Evolutionary conservation across 768 basidiomycete species (phyloP).

Genomic region (Pleurotus giganteus): DNA sequence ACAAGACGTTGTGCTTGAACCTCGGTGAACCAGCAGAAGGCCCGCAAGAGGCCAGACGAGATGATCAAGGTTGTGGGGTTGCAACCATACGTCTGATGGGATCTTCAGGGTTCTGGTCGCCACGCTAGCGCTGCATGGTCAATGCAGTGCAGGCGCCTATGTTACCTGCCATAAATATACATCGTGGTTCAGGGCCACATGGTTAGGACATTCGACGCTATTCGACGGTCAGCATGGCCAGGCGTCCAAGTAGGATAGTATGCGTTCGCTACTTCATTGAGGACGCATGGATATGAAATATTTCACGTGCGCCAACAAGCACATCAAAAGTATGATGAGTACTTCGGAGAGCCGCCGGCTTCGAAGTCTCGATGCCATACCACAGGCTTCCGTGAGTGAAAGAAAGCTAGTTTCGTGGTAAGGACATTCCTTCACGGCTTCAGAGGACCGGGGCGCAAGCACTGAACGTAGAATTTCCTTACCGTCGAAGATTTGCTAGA

Average conservation of each 20-base stretch:
- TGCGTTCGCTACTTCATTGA: neutral
- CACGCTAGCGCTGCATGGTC: slow-evolving; percentile 6
- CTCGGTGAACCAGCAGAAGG: too few relatives aligned
- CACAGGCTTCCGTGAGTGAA: too few relatives aligned
- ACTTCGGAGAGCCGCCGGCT: too few relatives aligned
- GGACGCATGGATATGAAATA: neutral
- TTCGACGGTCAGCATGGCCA: neutral
- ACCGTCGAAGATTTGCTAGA: too few relatives aligned
- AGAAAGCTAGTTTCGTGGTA: too few relatives aligned
- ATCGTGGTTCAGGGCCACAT: slow-evolving; percentile 5
- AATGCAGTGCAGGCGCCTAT: slow-evolving; percentile 6
- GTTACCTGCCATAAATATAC: neutral
- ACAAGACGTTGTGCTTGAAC: neutral
- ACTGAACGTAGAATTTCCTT: too few relatives aligned
- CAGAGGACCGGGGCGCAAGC: too few relatives aligned
- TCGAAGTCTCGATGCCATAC: too few relatives aligned
- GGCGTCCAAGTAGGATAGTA: neutral
- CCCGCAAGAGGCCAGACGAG: neutral
- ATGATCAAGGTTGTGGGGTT: neutral
- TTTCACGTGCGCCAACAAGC: too few relatives aligned
- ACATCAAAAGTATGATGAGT: too few relatives aligned
- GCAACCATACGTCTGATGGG: neutral
- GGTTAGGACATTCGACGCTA: neutral
- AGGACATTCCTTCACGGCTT: too few relatives aligned
- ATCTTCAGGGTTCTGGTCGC: neutral